Conservation (phyloP, 192 early-diverging fungal species). For the Podila epicladia region DNA sequence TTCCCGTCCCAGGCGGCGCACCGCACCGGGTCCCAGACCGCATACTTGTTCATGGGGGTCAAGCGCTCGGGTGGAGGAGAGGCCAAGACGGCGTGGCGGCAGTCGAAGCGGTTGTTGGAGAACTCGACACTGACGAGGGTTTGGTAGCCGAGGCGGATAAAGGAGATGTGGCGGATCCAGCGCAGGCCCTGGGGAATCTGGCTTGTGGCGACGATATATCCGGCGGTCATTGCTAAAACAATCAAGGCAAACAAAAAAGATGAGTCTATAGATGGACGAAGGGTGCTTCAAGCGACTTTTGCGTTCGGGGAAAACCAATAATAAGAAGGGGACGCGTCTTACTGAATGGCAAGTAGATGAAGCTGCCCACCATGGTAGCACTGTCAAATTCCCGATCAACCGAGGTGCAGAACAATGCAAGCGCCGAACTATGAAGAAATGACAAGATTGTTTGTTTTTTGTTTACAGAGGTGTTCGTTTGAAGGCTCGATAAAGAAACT, state of each 20-base stretch:
- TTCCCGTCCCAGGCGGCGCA: constrained; percentile 23
- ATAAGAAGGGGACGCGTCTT: not conserved
- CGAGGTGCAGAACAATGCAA: not conserved
- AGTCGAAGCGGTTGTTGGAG: constrained; percentile 9
- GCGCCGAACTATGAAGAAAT: not conserved
- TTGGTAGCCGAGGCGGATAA: constrained; percentile 2
- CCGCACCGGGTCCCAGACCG: not conserved
- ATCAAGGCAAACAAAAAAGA: not conserved
- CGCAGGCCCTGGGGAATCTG: constrained; percentile 4
- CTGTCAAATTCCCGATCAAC: not conserved
- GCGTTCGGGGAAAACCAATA: no score
- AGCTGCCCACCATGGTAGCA: not conserved
- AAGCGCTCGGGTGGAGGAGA: not conserved
- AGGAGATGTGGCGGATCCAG: constrained; percentile 14
- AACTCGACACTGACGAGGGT: constrained; percentile 13
- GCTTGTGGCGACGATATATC: constrained; percentile 10
- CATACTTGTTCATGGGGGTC: not conserved
- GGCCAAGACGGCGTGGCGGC: not conserved
- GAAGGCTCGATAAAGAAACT: not conserved
- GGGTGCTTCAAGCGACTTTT: no score
- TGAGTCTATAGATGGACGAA: not conserved
- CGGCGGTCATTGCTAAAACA: not conserved
- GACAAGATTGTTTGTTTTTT: not conserved
- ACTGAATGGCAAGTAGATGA: not conserved
- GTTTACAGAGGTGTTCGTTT: not conserved